Evolutionary conservation across 768 basidiomycete species (phyloP).

Genomic region (Tulasnella calospora): DNA sequence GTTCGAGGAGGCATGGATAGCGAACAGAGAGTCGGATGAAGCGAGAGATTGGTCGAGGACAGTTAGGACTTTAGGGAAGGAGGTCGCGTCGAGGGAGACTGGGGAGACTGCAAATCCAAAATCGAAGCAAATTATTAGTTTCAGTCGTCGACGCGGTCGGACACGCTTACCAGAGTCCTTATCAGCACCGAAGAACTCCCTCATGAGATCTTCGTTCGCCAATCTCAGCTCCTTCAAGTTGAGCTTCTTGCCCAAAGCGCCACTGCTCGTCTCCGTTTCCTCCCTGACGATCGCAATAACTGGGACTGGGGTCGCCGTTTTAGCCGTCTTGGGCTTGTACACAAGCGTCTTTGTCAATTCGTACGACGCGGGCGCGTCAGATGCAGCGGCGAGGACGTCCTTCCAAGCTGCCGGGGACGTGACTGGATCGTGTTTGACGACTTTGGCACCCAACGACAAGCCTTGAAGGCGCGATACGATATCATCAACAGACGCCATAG

Average conservation of each 20-base stretch:
- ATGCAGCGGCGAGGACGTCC: conserved; percentile 58
- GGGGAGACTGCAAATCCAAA: conserved; percentile 65
- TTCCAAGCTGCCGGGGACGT: conserved; percentile 74
- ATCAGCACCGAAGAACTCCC: conserved; percentile 75
- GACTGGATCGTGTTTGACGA: conserved; percentile 55
- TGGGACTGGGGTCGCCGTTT: conserved; percentile 74
- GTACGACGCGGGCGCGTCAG: conserved; percentile 42
- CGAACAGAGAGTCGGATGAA: conserved; percentile 60
- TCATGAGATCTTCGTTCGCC: conserved; percentile 79
- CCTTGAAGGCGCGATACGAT: conserved; percentile 12
- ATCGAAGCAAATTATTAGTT: neutral
- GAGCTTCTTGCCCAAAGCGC: conserved; percentile 69
- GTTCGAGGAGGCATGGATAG: conserved; percentile 67
- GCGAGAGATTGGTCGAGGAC: conserved; percentile 76
- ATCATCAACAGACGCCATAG: conserved; percentile 13
- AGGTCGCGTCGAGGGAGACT: conserved; percentile 59
- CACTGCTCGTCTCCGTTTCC: conserved; percentile 74
- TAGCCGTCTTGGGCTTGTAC: conserved; percentile 96
- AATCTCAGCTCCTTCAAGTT: conserved; percentile 82
- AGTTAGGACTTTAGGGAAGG: conserved; percentile 65
- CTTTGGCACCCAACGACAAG: conserved; percentile 1
- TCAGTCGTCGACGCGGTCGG: conserved; percentile 7
- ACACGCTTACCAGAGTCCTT: conserved; percentile 72
- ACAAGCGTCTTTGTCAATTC: conserved; percentile 83
- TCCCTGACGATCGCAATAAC: conserved; percentile 84